Evolutionary conservation across 2,329 filamentous ascomycete species (phyloP), one percentile per base, ranked within the genome.

Genomic region (Alternaria consortialis): DNA sequence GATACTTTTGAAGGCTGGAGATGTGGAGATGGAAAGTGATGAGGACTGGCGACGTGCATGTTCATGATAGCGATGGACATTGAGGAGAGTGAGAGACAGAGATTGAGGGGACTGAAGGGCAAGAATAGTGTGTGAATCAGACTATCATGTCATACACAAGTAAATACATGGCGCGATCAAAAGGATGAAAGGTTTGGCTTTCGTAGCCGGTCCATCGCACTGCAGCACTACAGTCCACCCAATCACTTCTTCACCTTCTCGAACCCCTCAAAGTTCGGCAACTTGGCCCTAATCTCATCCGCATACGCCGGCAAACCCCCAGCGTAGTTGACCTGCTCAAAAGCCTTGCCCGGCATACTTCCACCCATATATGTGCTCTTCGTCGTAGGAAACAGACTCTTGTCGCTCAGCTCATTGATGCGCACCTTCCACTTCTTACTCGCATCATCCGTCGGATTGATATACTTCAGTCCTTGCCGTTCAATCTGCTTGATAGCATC

Each of bases 281-380:
- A 7, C 37, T 40, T 40, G 17, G 17, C 37, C 17, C 37, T 23
- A 11, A 40, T 40, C 37, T 40, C 37, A 23, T 40, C 37, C 17
- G 37, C 37, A 23, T 40, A 40, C 37, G 17, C 17, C 17, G 37
- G 37, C 37, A 40, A 40, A 4, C 37, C 37, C 23, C 37, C 37
- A 12, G 37, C 17, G 1, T 40, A 40, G 37, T 40, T 40, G 37
- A 40, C 37, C 37, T 40, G 37, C 17, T 40, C 37, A 11, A 40
- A 40, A 40, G 37, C 37, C 44, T 47, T 47, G n/a, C 29, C 44
- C 15, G 44, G 44, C n/a, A 31, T n/a, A 20, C 15, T 31, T 6
- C 75, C 77, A 27, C 69, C 70, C 68, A 71, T 74, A 51, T 79
- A 80, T 72, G 75, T 79, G 12, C 68, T 73, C 34, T 74, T 74